A percentile compares a stretch with the other conserved stretches of the same genome.
These are phyloP conservation scores for Globisporangium middletonii DNA, from an alignment of 352 stramenopile genomes.

Conservation along the genomic window DNA sequence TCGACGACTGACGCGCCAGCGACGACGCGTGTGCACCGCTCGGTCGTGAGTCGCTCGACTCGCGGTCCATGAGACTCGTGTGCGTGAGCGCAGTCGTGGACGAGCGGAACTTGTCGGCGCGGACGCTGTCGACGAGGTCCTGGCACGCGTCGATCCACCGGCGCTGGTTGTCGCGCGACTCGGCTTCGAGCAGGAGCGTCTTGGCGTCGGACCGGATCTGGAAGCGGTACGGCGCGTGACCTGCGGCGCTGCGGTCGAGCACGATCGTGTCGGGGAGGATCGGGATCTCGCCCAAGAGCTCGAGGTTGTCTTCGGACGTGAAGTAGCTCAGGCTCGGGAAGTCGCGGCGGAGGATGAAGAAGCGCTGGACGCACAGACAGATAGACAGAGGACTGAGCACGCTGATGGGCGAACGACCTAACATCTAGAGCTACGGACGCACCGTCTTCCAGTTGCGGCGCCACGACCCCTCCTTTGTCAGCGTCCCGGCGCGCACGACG, in stretches of 20 bases:
- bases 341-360: constrained; percentile 76
- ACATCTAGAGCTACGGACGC: too few species aligned
- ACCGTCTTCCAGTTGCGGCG: constrained; percentile 83
- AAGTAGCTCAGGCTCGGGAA: constrained; percentile 77
- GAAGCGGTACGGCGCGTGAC: constrained; percentile 59
- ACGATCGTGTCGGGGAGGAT: constrained; percentile 75
- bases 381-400: too few species aligned
- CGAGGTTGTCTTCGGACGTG: constrained; percentile 76
- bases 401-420: too few species aligned
- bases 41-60: constrained; percentile 10
- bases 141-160: constrained; percentile 71
- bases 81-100: constrained; percentile 15
- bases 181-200: constrained; percentile 57
- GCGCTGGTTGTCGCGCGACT: constrained; percentile 53
- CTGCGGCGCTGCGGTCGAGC: constrained; percentile 47
- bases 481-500: constrained; percentile 45
- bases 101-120: constrained; percentile 56
- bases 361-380: constrained; percentile 24
- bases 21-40: neutral
- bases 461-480: constrained; percentile 81
- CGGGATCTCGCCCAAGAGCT: constrained; percentile 62
- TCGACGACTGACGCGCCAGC: constrained; percentile 11
- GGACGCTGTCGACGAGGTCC: constrained; percentile 55
- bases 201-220: constrained; percentile 56
- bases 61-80: constrained; percentile 16